phyloP scores from a whole-genome alignment of 257 asterid species.

The Perilla frutescens region DNA sequence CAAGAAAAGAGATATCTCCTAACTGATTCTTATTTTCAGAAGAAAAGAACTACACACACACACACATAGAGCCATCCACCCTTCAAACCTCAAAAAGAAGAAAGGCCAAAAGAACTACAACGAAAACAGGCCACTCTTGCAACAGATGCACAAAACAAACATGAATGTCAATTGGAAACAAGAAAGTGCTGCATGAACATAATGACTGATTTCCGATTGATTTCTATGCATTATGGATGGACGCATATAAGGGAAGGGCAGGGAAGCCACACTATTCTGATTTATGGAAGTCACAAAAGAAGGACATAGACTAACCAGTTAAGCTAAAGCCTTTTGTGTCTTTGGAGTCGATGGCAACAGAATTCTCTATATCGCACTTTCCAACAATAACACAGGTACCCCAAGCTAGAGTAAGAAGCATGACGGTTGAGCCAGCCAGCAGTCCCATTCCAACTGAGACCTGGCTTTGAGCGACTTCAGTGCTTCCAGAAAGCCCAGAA shows the following conservation, averaged over 20 bases:
- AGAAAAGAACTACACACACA: neutral
- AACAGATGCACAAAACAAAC: slow-evolving; percentile 7
- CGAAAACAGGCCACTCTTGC: neutral
- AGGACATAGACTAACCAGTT: slow-evolving; percentile 58
- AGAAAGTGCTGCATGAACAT: neutral
- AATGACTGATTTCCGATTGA: neutral
- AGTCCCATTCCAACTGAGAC: slow-evolving; percentile 96
- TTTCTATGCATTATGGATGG: neutral
- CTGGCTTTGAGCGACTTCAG: slow-evolving; percentile 87
- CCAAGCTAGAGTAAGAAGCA: slow-evolving; percentile 93
- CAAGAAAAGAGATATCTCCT: neutral
- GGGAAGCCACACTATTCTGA: slow-evolving; percentile 10
- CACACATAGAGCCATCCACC: neutral
- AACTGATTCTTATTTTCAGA: slow-evolving; percentile 3
- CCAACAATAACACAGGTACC: slow-evolving; percentile 87
- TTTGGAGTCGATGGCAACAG: slow-evolving; percentile 56
- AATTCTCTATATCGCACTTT: slow-evolving; percentile 69
- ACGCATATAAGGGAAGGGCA: neutral
- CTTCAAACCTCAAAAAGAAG: neutral
- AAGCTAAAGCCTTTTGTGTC: slow-evolving; percentile 73
- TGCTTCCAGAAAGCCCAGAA: slow-evolving; percentile 87
- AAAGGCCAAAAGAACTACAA: neutral
- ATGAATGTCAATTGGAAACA: slow-evolving; percentile 2
- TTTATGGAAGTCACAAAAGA: slow-evolving; percentile 5
- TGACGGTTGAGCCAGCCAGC: slow-evolving; percentile 94